Base-by-base conservation (phyloP, 108 stramenopile genomes). In the Discostella pseudostelligera region DNA sequence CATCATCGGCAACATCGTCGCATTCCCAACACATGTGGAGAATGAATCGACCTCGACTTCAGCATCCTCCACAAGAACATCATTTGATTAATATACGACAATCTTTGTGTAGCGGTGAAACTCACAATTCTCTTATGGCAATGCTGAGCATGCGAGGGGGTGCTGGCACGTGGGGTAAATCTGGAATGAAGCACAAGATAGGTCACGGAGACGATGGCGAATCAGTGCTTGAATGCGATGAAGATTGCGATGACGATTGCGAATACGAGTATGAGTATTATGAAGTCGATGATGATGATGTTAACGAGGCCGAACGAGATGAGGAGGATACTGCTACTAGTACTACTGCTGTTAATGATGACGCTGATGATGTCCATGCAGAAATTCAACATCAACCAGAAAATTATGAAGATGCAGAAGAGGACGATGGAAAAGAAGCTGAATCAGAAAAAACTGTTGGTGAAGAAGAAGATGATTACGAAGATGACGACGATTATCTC, bases 161-260 rank as follows among this genome's bases (percentile, higher is more conserved):
- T 19, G 37, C 36, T 11, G 5, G 24, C 3, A 14, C 24, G 8
- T 28, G 6, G 24, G 50, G 50, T 10, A 28, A 9, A 51, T 19
- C 36, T 6, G 3, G 36, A n/a, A 39, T 39, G 35, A 51, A 51
- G 24, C 24, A 28, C 35, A 39, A 11, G 32, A 56, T 16, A 37
- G 32, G 25, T 32, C 32, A 32, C 5, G n/a, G 1, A 19, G 55
- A 56, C 35, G 55, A 56, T n/a, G 55, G 14, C 32, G 55, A 19
- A 35, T 25, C 12, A 56, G 55, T 25, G 32, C 6, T n/a, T 35
- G 55, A 56, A 39, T 29, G 56, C 37, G 54, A 57, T 56, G 65
- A 54, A 39, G 53, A 56, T 56, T 26, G 39, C 14, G 65, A 19
- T 53, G 49, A 44, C 17, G 54, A 56, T 7, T 19, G 24, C 8